Conservation (phyloP, 2,329 filamentous ascomycete species). For the Epicoccum sorghinum region DNA sequence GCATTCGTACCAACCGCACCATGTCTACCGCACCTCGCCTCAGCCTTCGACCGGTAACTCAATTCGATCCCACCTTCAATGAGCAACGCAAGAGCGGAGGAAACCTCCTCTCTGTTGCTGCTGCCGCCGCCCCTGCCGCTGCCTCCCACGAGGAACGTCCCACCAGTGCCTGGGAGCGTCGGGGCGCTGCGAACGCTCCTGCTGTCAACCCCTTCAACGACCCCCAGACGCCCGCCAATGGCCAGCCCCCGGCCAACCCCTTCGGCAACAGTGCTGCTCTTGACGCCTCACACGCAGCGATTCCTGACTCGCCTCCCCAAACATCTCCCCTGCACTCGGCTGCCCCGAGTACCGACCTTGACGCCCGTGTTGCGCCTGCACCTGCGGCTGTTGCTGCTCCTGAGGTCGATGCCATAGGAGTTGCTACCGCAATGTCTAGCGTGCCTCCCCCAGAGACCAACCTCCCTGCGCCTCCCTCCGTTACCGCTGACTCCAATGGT, state of each 20-base stretch:
- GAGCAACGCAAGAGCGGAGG: conserved; percentile 50
- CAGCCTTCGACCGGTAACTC: conserved; percentile 82
- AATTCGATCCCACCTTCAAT: conserved; percentile 75
- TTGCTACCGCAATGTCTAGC: conserved; percentile 30
- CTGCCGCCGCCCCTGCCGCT: conserved; percentile 33
- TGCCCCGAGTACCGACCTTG: conserved; percentile 34
- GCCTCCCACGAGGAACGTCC: conserved; percentile 24
- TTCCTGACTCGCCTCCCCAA: conserved; percentile 35
- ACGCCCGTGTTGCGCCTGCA: conserved; percentile 19
- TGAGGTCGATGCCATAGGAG: conserved; percentile 48
- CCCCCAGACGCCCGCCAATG: conserved; percentile 21
- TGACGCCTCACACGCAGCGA: conserved; percentile 40
- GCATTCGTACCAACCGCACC: conserved; percentile 52
- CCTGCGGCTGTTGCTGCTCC: conserved; percentile 26
- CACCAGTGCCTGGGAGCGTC: conserved; percentile 49
- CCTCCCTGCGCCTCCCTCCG: conserved; percentile 49
- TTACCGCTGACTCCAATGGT: conserved; percentile 54
- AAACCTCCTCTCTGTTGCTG: conserved; percentile 42
- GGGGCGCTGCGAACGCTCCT: conserved; percentile 41
- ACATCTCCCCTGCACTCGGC: conserved; percentile 31
- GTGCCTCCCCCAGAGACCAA: conserved; percentile 38
- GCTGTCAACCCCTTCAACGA: conserved; percentile 71
- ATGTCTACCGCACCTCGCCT: conserved; percentile 73
- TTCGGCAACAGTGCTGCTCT: conserved; percentile 47
- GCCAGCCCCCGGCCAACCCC: conserved; percentile 64